Conservation (phyloP, 2,329 filamentous ascomycete genomes). For the Huntiella savannae region DNA sequence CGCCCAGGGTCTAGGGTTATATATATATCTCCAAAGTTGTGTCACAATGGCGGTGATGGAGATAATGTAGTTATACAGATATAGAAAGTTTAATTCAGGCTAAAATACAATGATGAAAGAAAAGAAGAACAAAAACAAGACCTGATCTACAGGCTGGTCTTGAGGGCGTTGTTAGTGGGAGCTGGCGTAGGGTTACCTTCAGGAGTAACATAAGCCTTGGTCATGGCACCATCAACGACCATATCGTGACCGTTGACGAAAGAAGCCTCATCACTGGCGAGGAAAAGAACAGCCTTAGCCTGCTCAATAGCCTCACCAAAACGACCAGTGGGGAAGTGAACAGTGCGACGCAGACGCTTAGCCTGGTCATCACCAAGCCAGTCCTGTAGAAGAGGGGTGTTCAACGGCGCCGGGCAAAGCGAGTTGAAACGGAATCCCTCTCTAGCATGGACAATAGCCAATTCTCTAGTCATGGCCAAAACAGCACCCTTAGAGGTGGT, state of each 20-base stretch:
- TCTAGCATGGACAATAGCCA: slow-evolving; percentile 79
- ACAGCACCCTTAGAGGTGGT: slow-evolving; percentile 90
- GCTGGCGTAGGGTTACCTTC: slow-evolving; percentile 19
- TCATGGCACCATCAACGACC: slow-evolving; percentile 53
- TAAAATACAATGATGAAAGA: background rate
- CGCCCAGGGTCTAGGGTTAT: no score
- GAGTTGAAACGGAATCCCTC: slow-evolving; percentile 82
- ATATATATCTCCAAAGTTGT: no score
- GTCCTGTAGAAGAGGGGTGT: slow-evolving; percentile 64
- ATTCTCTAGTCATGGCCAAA: slow-evolving; percentile 69
- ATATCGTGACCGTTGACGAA: slow-evolving; percentile 57
- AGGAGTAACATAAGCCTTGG: slow-evolving; percentile 26
- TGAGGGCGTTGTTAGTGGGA: slow-evolving; percentile 41
- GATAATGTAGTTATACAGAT: no score
- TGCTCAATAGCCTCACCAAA: slow-evolving; percentile 66
- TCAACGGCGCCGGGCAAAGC: slow-evolving; percentile 76
- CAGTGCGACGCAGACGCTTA: slow-evolving; percentile 51
- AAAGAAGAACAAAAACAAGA: background rate
- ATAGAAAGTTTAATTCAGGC: no score
- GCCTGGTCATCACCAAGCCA: slow-evolving; percentile 54
- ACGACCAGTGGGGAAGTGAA: slow-evolving; percentile 56
- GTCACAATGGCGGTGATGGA: no score
- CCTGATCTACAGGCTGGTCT: slow-evolving; percentile 15
- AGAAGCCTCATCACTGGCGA: slow-evolving; percentile 56
- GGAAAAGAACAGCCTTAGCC: slow-evolving; percentile 53